phyloP scores from a whole-genome alignment of 129 eudicot genomes.

The Scalesia atractyloides region DNA sequence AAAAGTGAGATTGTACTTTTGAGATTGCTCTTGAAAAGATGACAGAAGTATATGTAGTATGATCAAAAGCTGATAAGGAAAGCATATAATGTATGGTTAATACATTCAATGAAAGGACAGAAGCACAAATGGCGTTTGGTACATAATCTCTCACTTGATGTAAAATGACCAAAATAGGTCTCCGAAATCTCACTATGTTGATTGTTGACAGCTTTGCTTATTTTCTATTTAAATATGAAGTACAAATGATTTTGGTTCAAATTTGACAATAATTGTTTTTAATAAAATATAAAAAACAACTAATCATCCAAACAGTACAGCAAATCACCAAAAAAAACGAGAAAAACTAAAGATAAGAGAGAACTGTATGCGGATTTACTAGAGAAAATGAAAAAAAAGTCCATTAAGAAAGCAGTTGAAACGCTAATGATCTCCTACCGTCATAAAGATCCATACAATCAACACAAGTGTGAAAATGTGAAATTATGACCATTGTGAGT shows the following conservation, averaged over 20 bases:
- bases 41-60: neutral
- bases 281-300: neutral
- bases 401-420: neutral
- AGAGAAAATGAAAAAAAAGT: neutral
- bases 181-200: neutral
- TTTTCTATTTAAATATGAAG: constrained; percentile 1
- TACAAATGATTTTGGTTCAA: neutral
- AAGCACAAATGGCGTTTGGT: neutral
- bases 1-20: neutral
- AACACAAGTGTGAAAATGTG: neutral
- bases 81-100: neutral
- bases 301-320: neutral
- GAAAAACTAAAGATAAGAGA: neutral
- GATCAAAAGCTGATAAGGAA: constrained; percentile 2
- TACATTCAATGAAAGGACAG: neutral
- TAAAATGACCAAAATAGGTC: neutral
- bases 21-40: neutral
- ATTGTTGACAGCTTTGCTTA: neutral
- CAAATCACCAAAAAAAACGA: neutral
- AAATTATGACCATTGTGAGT: neutral
- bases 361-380: neutral
- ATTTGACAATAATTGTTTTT: neutral
- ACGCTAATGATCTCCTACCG: neutral
- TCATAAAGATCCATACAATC: neutral
- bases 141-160: neutral